phyloP scores from a whole-genome alignment of 2,329 filamentous ascomycete genomes.

The Rugonectria rugulosa region DNA sequence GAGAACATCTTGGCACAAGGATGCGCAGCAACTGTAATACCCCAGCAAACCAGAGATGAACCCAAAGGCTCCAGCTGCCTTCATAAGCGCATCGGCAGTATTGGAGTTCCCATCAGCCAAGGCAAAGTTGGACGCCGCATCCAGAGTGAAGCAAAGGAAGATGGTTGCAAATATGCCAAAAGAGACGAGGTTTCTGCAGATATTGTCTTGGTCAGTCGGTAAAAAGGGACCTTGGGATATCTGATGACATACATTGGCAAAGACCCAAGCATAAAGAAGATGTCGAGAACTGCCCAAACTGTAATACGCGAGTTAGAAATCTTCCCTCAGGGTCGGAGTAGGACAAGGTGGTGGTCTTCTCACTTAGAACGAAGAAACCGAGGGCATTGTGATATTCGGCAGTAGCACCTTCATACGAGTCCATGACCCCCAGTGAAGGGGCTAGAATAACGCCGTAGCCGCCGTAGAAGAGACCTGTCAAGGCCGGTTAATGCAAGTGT shows the following conservation, averaged over 20 bases:
- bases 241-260: conserved; percentile 5
- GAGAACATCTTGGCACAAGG: conserved; percentile 9
- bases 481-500: background rate
- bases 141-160: conserved; percentile 8
- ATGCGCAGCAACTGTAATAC: conserved; percentile 8
- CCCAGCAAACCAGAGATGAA: conserved; percentile 17
- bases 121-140: conserved; percentile 17
- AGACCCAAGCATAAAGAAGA: conserved; percentile 20
- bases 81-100: conserved; percentile 2
- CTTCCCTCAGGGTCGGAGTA: accelerated
- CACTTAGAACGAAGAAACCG: conserved; percentile 20
- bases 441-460: conserved; percentile 17
- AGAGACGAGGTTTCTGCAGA: background rate
- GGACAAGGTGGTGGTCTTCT: background rate
- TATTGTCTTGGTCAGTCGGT: background rate
- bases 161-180: conserved; percentile 15
- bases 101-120: conserved; percentile 11
- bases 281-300: conserved; percentile 20
- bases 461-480: conserved; percentile 13
- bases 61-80: conserved; percentile 10
- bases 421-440: conserved; percentile 17
- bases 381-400: conserved; percentile 24
- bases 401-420: conserved; percentile 15
- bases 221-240: background rate
- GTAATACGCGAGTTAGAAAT: background rate